Base-by-base conservation (phyloP, 805 yeast genomes). In the Sugiyamaella mastotermitis region DNA sequence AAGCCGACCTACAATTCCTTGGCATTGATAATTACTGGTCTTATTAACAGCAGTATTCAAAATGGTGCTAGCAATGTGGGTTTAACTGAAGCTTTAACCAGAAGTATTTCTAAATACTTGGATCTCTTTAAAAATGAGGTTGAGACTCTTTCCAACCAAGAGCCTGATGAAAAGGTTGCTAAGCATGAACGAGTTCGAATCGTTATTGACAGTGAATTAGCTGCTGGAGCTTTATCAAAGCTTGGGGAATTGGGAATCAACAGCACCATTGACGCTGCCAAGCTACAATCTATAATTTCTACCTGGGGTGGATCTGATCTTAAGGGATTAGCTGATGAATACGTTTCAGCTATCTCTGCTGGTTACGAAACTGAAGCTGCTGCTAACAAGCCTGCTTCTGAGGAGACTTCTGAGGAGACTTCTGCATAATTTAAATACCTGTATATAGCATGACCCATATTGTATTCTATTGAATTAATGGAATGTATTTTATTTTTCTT, bases 141-240 rank as follows among this genome's bases (percentile, higher is more conserved):
- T 27, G 30, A 27, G 14, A n/a, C 30, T 13, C 18, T 13, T 15
- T 11, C 14, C 30, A 27, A 27, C 9, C 30, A 27, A 27, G 30
- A 9, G 14, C 7, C 15, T 7, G 10, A 10, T 15, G 14, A 27
- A 10, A 10, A n/a, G 7, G 17, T 27, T 27, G 18, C 10, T 7
- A 27, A 27, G 8, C 14, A 14, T 11, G 30, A 11, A 10, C 9
- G 30, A 27, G 9, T 27, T 6, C 30, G 17, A 27, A 11, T 27
- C 14, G 30, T 27, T 13, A 10, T 27, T 27, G 30, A 27, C 14
- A 9, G 9, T 17, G 14, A 14, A 6, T 10, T 27, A 5, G 30
- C 17, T 13, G 30, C 14, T 27, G 9, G 14, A 27, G 5, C 30
- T 7, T 6, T 27, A 5, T 14, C 9, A 27, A 27, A 27, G 30